A percentile compares a stretch with the other conserved stretches of the same genome.
These are phyloP conservation scores for Colletotrichum melonis DNA, from an alignment of 2,329 filamentous ascomycete species.

Conservation along the genomic window DNA sequence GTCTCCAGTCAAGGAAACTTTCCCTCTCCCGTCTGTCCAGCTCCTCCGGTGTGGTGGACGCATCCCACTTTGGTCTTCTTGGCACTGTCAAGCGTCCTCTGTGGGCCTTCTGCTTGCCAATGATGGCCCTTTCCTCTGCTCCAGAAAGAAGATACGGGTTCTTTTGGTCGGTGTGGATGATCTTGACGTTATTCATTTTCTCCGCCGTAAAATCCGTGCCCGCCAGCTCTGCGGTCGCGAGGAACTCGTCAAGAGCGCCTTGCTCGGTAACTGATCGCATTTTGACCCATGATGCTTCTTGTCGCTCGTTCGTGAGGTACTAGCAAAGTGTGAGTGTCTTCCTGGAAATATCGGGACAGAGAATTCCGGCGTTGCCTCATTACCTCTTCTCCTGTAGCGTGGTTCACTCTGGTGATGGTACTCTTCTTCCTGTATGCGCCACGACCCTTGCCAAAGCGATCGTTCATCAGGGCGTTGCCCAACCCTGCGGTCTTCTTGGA, in stretches of 20 bases:
- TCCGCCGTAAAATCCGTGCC: slow-evolving; percentile 98
- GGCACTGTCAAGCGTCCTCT: slow-evolving; percentile 86
- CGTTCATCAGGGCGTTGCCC: slow-evolving; percentile 98
- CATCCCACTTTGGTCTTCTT: slow-evolving; percentile 88
- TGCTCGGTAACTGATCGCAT: slow-evolving; percentile 99
- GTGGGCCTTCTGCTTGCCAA: slow-evolving; percentile 87
- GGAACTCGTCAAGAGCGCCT: slow-evolving; percentile 94
- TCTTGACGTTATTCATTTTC: slow-evolving; percentile 99
- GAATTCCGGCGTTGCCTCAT: slow-evolving; percentile 22
- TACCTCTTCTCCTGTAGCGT: slow-evolving; percentile 82
- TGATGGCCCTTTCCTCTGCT: slow-evolving; percentile 81
- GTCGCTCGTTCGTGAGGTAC: slow-evolving; percentile 91
- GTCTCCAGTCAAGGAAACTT: slow-evolving; percentile 86
- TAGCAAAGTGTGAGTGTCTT: slow-evolving; percentile 46
- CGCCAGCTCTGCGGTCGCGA: slow-evolving; percentile 95
- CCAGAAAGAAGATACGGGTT: slow-evolving; percentile 93
- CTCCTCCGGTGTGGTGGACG: slow-evolving; percentile 83
- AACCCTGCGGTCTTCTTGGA: slow-evolving; percentile 95
- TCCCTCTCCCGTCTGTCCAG: slow-evolving; percentile 84
- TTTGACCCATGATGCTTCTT: slow-evolving; percentile 97
- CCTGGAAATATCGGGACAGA: neutral
- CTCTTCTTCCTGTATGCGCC: slow-evolving; percentile 82
- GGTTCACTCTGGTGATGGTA: slow-evolving; percentile 75
- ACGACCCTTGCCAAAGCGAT: slow-evolving; percentile 95
- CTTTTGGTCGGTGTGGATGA: slow-evolving; percentile 95